phyloP scores from a whole-genome alignment of 2,329 filamentous ascomycete genomes.

The Echinosphaeria canescens region DNA sequence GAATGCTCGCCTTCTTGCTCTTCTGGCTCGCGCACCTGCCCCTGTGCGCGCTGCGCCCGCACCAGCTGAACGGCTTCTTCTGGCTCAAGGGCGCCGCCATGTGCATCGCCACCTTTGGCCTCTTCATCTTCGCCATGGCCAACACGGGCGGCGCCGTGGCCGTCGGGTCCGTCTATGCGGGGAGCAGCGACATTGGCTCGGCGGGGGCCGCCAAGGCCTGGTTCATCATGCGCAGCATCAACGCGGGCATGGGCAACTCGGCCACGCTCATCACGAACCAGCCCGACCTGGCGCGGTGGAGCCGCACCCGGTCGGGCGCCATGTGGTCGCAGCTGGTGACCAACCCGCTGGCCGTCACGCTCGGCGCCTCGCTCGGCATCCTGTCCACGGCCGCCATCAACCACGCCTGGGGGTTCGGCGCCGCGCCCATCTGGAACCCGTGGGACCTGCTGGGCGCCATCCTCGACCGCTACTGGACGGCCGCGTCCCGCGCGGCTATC shows the following conservation, averaged over 20 bases:
- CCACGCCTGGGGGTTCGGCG: slow-evolving; percentile 15
- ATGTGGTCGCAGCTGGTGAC: slow-evolving; percentile 18
- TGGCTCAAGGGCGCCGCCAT: slow-evolving; percentile 18
- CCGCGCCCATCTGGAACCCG: slow-evolving; percentile 7
- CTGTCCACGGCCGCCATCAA: slow-evolving; percentile 18
- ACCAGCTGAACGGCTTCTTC: slow-evolving; percentile 20
- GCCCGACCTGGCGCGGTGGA: slow-evolving; percentile 20
- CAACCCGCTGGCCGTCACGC: slow-evolving; percentile 16
- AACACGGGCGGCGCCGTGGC: slow-evolving; percentile 13
- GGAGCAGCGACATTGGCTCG: too few species aligned
- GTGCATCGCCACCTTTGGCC: slow-evolving; percentile 11
- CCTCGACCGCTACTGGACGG: slow-evolving; percentile 5
- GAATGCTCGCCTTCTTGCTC: slow-evolving; percentile 15
- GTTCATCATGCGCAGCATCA: slow-evolving; percentile 12
- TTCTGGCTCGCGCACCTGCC: slow-evolving; percentile 16
- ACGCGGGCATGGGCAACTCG: slow-evolving; percentile 14
- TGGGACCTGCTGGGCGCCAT: slow-evolving; percentile 7
- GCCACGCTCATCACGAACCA: slow-evolving; percentile 17
- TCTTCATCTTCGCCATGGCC: slow-evolving; percentile 14
- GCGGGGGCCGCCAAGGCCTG: slow-evolving; percentile 1
- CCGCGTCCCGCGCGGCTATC: slow-evolving; percentile 4
- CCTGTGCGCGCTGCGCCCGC: slow-evolving; percentile 18
- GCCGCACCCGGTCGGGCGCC: slow-evolving; percentile 13
- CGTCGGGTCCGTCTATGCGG: slow-evolving; percentile 8
- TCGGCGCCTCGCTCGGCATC: slow-evolving; percentile 19